Percentiles rank a stretch among this genome's conserved stretches.
These are phyloP conservation scores for Colletotrichum sp. DNA, from an alignment of 2,329 filamentous ascomycete genomes.

Conservation along the genomic window DNA sequence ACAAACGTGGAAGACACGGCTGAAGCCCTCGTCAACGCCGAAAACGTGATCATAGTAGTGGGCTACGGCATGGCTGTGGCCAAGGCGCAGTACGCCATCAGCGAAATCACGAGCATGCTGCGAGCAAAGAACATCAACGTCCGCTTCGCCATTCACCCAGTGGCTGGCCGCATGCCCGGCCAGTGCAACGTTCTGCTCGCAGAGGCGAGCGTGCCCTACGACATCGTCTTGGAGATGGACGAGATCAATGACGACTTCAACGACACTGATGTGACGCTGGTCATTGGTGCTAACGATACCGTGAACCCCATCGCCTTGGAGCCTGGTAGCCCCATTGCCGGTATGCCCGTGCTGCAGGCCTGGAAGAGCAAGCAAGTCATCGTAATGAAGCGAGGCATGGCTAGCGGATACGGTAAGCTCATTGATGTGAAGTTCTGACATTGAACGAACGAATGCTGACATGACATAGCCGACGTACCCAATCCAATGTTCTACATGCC, in stretches of 20 bases:
- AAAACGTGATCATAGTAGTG: slow-evolving; percentile 88
- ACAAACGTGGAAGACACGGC: slow-evolving; percentile 83
- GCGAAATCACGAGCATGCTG: slow-evolving; percentile 77
- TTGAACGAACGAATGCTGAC: neutral
- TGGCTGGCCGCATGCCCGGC: slow-evolving; percentile 90
- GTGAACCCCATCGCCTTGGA: slow-evolving; percentile 91
- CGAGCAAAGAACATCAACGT: slow-evolving; percentile 81
- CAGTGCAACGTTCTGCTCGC: slow-evolving; percentile 92
- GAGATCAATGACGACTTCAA: slow-evolving; percentile 93
- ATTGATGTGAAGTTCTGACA: neutral
- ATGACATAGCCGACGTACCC: slow-evolving; percentile 74
- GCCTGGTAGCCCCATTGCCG: slow-evolving; percentile 82
- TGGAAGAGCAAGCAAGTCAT: slow-evolving; percentile 95
- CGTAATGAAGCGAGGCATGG: slow-evolving; percentile 92
- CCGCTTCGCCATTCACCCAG: slow-evolving; percentile 88
- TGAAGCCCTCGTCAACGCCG: slow-evolving; percentile 75
- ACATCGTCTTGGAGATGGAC: slow-evolving; percentile 94
- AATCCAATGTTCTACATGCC: slow-evolving; percentile 96
- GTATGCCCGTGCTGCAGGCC: slow-evolving; percentile 90
- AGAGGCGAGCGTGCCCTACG: slow-evolving; percentile 87
- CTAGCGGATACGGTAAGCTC: slow-evolving; percentile 79
- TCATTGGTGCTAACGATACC: slow-evolving; percentile 92
- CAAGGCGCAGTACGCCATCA: slow-evolving; percentile 90
- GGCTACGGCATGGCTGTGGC: slow-evolving; percentile 95
- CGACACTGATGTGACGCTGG: slow-evolving; percentile 84